Conservation (phyloP, 805 yeast genomes). For the Nakazawaea laoshanensis region DNA sequence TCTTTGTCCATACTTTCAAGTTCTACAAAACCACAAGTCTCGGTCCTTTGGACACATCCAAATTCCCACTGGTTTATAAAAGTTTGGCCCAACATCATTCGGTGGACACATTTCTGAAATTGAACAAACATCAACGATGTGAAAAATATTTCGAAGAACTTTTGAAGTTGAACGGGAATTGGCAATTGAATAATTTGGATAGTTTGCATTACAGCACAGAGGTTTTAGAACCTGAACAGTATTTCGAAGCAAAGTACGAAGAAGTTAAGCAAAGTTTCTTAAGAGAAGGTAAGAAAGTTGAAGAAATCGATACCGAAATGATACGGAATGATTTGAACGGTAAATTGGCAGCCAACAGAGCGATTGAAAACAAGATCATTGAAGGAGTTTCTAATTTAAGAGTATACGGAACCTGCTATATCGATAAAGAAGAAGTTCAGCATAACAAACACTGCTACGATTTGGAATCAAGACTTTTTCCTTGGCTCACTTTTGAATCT, state of each 20-base stretch:
- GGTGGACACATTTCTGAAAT: not conserved
- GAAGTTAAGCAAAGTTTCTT: conserved; percentile 2
- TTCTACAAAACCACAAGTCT: not conserved
- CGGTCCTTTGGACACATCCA: conserved; percentile 2
- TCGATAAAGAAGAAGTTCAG: not conserved
- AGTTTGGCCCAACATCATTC: conserved; percentile 1
- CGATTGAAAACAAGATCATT: conserved; percentile 5
- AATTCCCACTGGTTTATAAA: conserved; percentile 3
- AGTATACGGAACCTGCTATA: conserved; percentile 9
- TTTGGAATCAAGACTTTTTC: conserved; percentile 30
- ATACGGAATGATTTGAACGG: conserved; percentile 5
- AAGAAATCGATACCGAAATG: conserved; percentile 5
- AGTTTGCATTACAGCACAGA: conserved; percentile 7
- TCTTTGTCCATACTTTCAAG: not conserved
- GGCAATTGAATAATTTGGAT: conserved; percentile 8
- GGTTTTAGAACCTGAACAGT: conserved; percentile 2
- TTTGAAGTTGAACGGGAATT: conserved; percentile 1
- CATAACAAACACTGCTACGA: conserved; percentile 11
- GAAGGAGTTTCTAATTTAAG: conserved; percentile 7
- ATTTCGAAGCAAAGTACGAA: conserved; percentile 3
- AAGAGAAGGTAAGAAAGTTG: conserved; percentile 2
- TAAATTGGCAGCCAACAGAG: conserved; percentile 2
- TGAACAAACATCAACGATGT: conserved; percentile 1
- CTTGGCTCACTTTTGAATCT: conserved; percentile 28
- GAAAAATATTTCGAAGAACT: conserved; percentile 8